phyloP scores from a whole-genome alignment of 192 early-diverging fungal genomes.

The Podila minutissima region DNA sequence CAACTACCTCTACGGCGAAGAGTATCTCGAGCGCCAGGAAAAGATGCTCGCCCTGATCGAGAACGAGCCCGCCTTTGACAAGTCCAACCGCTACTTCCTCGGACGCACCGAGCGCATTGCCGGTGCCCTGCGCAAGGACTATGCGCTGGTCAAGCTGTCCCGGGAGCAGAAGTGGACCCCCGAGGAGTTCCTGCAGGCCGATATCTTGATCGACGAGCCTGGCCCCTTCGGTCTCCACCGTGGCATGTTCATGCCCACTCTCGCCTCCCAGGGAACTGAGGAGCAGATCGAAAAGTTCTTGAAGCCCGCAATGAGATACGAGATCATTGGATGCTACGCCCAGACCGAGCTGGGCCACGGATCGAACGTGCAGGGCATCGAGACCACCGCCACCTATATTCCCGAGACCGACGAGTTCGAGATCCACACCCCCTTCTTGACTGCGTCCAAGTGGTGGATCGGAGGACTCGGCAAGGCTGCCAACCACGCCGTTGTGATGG shows the following conservation, averaged over 20 bases:
- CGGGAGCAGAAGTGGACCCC: slow-evolving; percentile 67
- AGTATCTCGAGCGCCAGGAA: slow-evolving; percentile 65
- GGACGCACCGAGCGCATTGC: slow-evolving; percentile 76
- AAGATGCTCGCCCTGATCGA: slow-evolving; percentile 70
- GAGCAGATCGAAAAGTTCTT: slow-evolving; percentile 86
- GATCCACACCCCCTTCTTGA: slow-evolving; percentile 80
- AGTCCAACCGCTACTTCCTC: slow-evolving; percentile 75
- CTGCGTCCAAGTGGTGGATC: slow-evolving; percentile 90
- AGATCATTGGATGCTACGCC: slow-evolving; percentile 89
- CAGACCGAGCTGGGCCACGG: slow-evolving; percentile 87
- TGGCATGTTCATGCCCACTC: slow-evolving; percentile 86
- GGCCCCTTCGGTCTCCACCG: slow-evolving; percentile 80
- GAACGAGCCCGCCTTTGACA: slow-evolving; percentile 77
- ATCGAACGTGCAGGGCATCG: slow-evolving; percentile 89
- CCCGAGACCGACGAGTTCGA: slow-evolving; percentile 89
- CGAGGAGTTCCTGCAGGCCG: slow-evolving; percentile 59
- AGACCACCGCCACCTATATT: slow-evolving; percentile 87
- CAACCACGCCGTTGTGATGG: slow-evolving; percentile 90
- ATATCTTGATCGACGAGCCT: slow-evolving; percentile 67
- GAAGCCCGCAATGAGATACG: slow-evolving; percentile 73
- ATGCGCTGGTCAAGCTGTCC: slow-evolving; percentile 69
- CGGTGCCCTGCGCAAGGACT: slow-evolving; percentile 67
- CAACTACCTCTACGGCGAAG: slow-evolving; percentile 71
- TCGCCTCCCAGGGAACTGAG: slow-evolving; percentile 74
- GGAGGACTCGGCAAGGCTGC: slow-evolving; percentile 83